Evolutionary conservation across 371 early-diverging fungal species (phyloP).

Genomic region (Conidiobolus coronatus): DNA sequence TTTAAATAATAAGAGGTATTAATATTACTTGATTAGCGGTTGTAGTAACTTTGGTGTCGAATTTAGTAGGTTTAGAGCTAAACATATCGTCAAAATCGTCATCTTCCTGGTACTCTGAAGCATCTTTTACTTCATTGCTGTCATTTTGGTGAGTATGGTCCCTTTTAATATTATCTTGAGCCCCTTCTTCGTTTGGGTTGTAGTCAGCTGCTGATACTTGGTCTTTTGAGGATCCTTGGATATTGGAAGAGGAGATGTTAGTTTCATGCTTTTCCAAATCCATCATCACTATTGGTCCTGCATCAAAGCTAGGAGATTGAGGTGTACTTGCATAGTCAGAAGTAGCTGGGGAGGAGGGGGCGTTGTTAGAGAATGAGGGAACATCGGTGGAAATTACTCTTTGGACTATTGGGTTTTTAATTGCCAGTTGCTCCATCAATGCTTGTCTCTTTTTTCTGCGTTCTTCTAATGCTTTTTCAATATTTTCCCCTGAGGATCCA

Average conservation of each 20-base stretch:
- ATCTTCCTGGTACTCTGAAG: constrained; percentile 14
- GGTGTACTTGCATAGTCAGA: not conserved
- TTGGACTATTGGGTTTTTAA: constrained; percentile 8
- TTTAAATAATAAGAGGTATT: too few species aligned
- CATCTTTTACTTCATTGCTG: constrained; percentile 23
- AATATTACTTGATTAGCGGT: too few species aligned
- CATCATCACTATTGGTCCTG: not conserved
- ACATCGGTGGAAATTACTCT: constrained; percentile 3
- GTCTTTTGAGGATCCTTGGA: constrained; percentile 7
- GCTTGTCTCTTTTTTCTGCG: constrained; percentile 39
- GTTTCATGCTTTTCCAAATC: not conserved
- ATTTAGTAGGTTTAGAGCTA: constrained; percentile 23
- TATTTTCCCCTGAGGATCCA: constrained; percentile 27
- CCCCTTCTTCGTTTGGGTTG: constrained; percentile 30
- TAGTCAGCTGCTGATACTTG: constrained; percentile 47
- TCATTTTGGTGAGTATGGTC: constrained; percentile 23
- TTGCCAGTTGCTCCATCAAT: constrained; percentile 35
- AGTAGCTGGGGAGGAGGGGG: not conserved
- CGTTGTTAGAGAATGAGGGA: constrained; percentile 1
- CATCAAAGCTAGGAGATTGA: not conserved
- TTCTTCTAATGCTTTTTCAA: constrained; percentile 51
- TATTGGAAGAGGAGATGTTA: constrained; percentile 2
- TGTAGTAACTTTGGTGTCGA: too few species aligned
- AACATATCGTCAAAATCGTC: constrained; percentile 30
- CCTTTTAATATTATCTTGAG: constrained; percentile 12